Evolutionary conservation across 345 rosid genomes (phyloP), one percentile per base, ranked within the genome.

Genomic region (Dimocarpus longan): DNA sequence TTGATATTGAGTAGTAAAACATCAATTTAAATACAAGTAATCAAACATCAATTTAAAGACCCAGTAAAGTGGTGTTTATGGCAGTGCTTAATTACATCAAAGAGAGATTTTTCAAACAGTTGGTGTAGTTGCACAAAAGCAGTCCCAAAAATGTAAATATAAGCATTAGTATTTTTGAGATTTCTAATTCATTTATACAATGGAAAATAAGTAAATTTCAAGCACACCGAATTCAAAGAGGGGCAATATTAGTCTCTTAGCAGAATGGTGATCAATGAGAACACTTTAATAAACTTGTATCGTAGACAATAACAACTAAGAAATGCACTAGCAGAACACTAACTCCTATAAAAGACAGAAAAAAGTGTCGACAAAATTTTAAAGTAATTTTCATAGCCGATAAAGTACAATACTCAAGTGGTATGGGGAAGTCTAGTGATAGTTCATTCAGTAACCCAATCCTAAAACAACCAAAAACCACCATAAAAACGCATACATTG

Each of bases 331-430:
- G 57, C 42, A 62, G 68, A 42, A 62, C 43, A 32, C 28, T 71
- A 52, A 26, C 26, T 13, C 60, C 62, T 10, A 24, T 15, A 24
- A 28, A 26, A 48, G 18, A 70, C 12, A 70, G 65, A 37, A 6
- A 43, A 32, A 56, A 37, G 2, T 9, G 28, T 54, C 19, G 8
- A 39, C 0, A 43, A 5, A 70, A 22, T 73, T 18, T 12, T 39
- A 42, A 22, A 3, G 26, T 60, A n/a, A 60, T 21, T 21, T 21
- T n/a, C 65, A 60, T 60, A 60, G 65, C 22, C 1, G 12, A 22
- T 60, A 60, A 60, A n/a, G 72, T 13, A 63, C 7, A 52, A 76
- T 73, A 32, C 66, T 22, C 76, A 57, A 57, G 66, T 8, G 37
- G 48, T 39, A 18, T 59, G 6, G 74, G 19, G 32, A 72, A 72